phyloP scores from a whole-genome alignment of 2,329 filamentous ascomycete species.

The Aphanoascus verrucosus region DNA sequence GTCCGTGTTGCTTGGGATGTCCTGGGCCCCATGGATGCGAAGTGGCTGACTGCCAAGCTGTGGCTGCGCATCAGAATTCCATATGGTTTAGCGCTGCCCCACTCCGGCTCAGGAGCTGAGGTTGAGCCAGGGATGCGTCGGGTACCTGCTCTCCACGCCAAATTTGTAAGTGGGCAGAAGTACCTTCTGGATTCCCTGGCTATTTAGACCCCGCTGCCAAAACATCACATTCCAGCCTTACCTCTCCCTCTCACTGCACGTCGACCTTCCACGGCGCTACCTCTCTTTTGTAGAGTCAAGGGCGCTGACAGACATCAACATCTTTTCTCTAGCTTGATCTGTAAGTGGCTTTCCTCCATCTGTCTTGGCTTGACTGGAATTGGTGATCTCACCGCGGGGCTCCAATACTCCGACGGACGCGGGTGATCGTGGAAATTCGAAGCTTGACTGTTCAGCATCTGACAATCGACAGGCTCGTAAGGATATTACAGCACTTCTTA shows the following conservation, averaged over 20 bases:
- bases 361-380: background rate
- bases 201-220: constrained; percentile 1
- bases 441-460: background rate
- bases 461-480: background rate
- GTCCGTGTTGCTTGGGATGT: background rate
- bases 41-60: background rate
- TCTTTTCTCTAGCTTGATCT: background rate
- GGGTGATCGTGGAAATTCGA: background rate
- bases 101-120: background rate
- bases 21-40: background rate
- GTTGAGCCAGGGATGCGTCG: constrained; percentile 1
- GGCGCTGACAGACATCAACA: background rate
- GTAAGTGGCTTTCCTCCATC: background rate
- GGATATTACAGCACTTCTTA: background rate
- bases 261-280: background rate
- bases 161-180: background rate
- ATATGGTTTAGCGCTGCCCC: background rate
- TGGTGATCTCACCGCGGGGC: background rate
- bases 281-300: background rate
- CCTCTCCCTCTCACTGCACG: background rate
- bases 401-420: background rate
- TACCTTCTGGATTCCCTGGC: background rate
- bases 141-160: background rate
- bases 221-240: constrained; percentile 1
- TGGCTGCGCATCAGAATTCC: background rate